Percentiles rank a stretch among this genome's conserved stretches.
phyloP scores from a whole-genome alignment of 805 yeast species.

The Metschnikowia colocasiae region DNA sequence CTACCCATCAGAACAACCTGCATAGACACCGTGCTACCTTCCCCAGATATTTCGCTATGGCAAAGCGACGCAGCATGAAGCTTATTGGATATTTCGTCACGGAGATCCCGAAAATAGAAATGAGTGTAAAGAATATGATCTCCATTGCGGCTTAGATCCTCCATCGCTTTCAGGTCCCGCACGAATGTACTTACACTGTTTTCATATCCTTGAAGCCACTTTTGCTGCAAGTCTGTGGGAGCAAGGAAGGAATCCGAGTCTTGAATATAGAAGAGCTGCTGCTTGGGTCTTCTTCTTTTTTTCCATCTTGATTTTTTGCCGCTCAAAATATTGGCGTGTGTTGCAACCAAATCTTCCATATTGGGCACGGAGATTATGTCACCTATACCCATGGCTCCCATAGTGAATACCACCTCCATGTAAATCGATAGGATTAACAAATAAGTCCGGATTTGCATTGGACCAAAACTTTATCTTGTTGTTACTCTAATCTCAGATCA shows the following conservation, averaged over 20 bases:
- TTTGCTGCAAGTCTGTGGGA: constrained; percentile 1
- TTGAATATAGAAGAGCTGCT: neutral
- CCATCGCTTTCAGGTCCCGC: neutral
- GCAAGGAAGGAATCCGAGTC: neutral
- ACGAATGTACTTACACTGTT: neutral
- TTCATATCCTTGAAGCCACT: constrained; percentile 1
- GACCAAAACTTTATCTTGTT: neutral
- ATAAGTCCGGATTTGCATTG: neutral
- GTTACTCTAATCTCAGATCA: neutral
- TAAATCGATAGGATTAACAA: neutral
- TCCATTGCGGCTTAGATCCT: neutral
- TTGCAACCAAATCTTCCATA: neutral
- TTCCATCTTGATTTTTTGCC: constrained; percentile 3
- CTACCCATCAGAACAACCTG: constrained; percentile 7
- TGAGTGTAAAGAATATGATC: constrained; percentile 2
- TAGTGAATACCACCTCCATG: neutral
- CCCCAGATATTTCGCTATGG: constrained; percentile 16
- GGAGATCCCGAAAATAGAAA: constrained; percentile 10
- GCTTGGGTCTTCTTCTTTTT: neutral
- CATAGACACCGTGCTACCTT: constrained; percentile 14
- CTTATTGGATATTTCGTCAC: neutral
- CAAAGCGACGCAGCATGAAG: constrained; percentile 14
- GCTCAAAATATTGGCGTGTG: neutral
- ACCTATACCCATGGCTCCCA: neutral
- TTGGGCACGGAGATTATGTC: constrained; percentile 2